Conservation (phyloP, 805 yeast genomes). For the Kazachstania bromeliacearum region DNA sequence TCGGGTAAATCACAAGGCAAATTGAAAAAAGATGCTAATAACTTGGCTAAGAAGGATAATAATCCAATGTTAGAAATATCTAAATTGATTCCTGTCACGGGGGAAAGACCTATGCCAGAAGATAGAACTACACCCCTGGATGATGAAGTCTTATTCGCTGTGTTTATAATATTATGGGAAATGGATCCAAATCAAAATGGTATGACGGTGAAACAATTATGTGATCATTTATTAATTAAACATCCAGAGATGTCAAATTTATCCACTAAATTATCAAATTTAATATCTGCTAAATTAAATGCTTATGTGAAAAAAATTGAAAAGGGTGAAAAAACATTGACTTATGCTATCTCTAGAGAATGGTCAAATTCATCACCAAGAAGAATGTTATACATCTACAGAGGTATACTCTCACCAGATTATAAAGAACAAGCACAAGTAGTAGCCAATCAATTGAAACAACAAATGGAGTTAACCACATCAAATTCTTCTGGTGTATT, state of each 20-base stretch:
- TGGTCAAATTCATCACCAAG: slow-evolving; percentile 90
- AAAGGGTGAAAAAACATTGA: slow-evolving; percentile 65
- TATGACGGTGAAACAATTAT: slow-evolving; percentile 83
- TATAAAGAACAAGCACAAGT: slow-evolving; percentile 62
- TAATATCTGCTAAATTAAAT: slow-evolving; percentile 73
- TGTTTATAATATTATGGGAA: slow-evolving; percentile 61
- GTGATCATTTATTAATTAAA: slow-evolving; percentile 61
- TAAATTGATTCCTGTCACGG: slow-evolving; percentile 72
- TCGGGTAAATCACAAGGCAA: slow-evolving; percentile 5
- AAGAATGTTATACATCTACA: slow-evolving; percentile 79
- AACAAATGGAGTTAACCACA: slow-evolving; percentile 11
- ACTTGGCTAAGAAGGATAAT: neutral
- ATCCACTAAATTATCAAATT: slow-evolving; percentile 70
- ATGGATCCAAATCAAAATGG: slow-evolving; percentile 62
- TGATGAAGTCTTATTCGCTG: slow-evolving; percentile 68
- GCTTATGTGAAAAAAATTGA: slow-evolving; percentile 81
- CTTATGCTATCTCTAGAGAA: slow-evolving; percentile 71
- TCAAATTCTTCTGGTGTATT: neutral
- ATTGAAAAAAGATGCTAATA: slow-evolving; percentile 1
- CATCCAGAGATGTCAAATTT: slow-evolving; percentile 81
- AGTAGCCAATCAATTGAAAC: slow-evolving; percentile 29
- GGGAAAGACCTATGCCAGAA: slow-evolving; percentile 63
- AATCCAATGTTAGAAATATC: slow-evolving; percentile 37
- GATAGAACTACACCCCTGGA: slow-evolving; percentile 45
- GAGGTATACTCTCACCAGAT: slow-evolving; percentile 69